A percentile compares a stretch with the other conserved stretches of the same genome.
Evolutionary conservation across 139 green algal genomes (phyloP).

Genomic region (Mesostigma viride): DNA sequence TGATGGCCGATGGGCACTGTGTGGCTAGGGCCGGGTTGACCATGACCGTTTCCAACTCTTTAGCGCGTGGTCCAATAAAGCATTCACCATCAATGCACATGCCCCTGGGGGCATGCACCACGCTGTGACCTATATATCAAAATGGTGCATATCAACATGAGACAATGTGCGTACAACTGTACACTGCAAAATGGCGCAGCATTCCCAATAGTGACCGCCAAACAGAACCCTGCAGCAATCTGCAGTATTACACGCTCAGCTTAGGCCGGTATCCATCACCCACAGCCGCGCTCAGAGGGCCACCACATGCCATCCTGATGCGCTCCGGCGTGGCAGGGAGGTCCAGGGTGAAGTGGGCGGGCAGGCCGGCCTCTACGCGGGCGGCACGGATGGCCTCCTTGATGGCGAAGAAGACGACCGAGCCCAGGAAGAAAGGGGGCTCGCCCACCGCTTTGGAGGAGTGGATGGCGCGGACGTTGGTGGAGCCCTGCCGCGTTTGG

Average conservation of each 20-base stretch:
- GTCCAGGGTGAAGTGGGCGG: constrained; percentile 66
- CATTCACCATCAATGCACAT: no score
- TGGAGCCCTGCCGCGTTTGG: constrained; percentile 50
- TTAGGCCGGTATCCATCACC: constrained; percentile 34
- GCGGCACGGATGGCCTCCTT: constrained; percentile 73
- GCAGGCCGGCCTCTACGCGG: constrained; percentile 36
- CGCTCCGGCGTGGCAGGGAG: constrained; percentile 77
- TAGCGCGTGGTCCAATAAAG: no score
- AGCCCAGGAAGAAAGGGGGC: constrained; percentile 81
- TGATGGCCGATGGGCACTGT: no score
- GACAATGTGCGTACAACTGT: no score
- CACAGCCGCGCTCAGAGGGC: constrained; percentile 47
- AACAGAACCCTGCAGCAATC: neutral
- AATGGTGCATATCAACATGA: no score
- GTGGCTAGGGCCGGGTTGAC: no score
- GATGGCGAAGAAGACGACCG: constrained; percentile 78
- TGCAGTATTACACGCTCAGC: constrained; percentile 25
- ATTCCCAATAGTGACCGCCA: no score
- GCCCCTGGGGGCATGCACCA: no score
- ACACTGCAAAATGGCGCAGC: no score
- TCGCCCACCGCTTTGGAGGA: constrained; percentile 91
- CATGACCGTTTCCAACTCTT: no score
- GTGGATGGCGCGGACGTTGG: constrained; percentile 69
- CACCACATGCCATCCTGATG: constrained; percentile 72
- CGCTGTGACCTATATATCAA: no score